Conservation (phyloP, 495 filamentous ascomycete genomes). For the Neurospora sp. region DNA sequence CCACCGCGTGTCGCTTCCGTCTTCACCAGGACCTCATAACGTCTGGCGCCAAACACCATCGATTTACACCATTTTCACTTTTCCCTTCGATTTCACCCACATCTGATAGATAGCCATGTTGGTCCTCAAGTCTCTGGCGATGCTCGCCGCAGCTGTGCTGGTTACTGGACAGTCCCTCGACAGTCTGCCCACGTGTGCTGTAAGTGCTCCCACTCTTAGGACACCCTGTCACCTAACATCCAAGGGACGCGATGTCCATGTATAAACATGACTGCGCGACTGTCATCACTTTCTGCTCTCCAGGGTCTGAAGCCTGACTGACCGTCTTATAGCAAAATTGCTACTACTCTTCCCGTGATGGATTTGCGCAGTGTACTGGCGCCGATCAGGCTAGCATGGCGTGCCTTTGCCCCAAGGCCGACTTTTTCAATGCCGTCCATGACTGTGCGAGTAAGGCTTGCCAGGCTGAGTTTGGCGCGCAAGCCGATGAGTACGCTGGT, state of each 20-base stretch:
- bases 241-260: neutral
- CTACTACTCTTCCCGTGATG: conserved; percentile 3
- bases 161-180: conserved; percentile 16
- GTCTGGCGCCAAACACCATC: neutral
- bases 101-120: conserved; percentile 9
- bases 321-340: conserved; percentile 16
- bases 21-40: neutral
- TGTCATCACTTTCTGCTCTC: neutral
- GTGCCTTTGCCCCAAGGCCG: conserved; percentile 20
- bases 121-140: conserved; percentile 9
- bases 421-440: conserved; percentile 8
- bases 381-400: conserved; percentile 4
- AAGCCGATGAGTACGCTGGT: neutral
- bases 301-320: conserved; percentile 2
- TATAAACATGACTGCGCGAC: neutral
- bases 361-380: conserved; percentile 10
- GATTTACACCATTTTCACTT: neutral
- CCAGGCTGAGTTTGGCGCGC: neutral
- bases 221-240: neutral
- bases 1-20: neutral
- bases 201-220: conserved; percentile 10
- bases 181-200: conserved; percentile 14
- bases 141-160: conserved; percentile 12
- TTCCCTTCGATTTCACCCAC: neutral
- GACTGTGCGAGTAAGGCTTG: conserved; percentile 16